Conservation (phyloP, 805 yeast species). For the Torulaspora franciscae region DNA sequence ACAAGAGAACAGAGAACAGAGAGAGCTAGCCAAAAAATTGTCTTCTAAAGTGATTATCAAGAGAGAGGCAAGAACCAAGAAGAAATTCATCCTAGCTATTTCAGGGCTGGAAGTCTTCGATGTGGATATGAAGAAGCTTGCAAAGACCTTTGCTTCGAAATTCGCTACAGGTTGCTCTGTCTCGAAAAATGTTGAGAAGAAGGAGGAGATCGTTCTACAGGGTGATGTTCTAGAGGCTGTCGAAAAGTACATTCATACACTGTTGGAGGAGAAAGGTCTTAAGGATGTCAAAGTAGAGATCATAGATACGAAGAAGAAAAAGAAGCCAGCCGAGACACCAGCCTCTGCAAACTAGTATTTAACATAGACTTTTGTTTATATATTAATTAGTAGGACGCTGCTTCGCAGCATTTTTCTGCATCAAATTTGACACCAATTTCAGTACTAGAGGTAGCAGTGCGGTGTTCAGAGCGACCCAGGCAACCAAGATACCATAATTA, state of each 20-base stretch:
- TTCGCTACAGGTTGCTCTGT: constrained; percentile 96
- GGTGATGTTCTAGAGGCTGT: constrained; percentile 95
- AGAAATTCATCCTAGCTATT: constrained; percentile 81
- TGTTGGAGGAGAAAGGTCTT: constrained; percentile 77
- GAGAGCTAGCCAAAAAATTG: constrained; percentile 72
- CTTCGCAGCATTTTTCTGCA: constrained; percentile 32
- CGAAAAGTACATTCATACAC: constrained; percentile 62
- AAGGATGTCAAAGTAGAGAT: constrained; percentile 85
- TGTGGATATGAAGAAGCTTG: constrained; percentile 81
- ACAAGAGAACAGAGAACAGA: constrained; percentile 78
- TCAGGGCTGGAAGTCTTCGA: constrained; percentile 85
- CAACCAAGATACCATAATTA: constrained; percentile 53
- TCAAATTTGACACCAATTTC: constrained; percentile 38
- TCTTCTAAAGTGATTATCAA: constrained; percentile 79
- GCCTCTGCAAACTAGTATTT: not conserved
- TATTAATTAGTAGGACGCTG: constrained; percentile 5
- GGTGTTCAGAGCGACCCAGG: constrained; percentile 55
- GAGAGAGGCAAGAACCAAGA: constrained; percentile 83
- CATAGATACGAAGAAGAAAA: constrained; percentile 74
- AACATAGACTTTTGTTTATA: not conserved
- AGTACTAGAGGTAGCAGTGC: constrained; percentile 43
- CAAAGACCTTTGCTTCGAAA: constrained; percentile 87
- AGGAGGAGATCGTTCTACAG: constrained; percentile 86
- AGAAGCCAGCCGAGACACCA: constrained; percentile 30
- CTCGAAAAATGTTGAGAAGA: constrained; percentile 82